Conservation (phyloP, 768 basidiomycete species). For the Lentinula aciculospora region DNA sequence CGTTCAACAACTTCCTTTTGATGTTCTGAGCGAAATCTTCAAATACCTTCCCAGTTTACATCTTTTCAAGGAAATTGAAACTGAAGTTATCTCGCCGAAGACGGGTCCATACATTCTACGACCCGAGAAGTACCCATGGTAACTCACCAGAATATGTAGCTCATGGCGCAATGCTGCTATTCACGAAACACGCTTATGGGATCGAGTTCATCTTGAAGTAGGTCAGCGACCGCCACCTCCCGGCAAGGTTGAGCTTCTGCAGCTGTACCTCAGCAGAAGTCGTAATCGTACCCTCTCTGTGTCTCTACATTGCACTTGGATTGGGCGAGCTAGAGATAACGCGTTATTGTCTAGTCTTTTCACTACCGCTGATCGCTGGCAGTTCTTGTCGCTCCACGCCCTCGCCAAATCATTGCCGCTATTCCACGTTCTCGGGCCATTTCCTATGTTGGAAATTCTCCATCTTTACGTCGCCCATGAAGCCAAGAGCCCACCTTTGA, state of each 20-base stretch:
- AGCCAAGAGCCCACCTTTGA: neutral
- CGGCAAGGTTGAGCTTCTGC: neutral
- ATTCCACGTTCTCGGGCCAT: neutral
- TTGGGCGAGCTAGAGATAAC: neutral
- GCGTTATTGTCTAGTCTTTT: neutral
- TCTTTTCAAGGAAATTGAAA: neutral
- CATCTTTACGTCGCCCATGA: constrained; percentile 3
- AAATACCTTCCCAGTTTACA: neutral
- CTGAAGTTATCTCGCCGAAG: constrained; percentile 2
- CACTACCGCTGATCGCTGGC: neutral
- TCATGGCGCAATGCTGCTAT: neutral
- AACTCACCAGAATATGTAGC: neutral
- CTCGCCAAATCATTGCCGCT: neutral
- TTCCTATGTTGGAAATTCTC: neutral
- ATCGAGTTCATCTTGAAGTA: constrained; percentile 1
- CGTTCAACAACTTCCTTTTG: neutral
- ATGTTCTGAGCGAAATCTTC: neutral
- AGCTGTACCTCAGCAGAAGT: neutral
- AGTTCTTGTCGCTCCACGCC: neutral
- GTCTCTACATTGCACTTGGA: neutral
- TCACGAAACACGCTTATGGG: neutral
- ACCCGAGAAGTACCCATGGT: neutral
- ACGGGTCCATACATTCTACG: constrained; percentile 1
- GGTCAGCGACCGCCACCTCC: neutral
- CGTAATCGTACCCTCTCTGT: neutral